Evolutionary conservation across 257 asterid species (phyloP).

Genomic region (Solanum lignicaule): DNA sequence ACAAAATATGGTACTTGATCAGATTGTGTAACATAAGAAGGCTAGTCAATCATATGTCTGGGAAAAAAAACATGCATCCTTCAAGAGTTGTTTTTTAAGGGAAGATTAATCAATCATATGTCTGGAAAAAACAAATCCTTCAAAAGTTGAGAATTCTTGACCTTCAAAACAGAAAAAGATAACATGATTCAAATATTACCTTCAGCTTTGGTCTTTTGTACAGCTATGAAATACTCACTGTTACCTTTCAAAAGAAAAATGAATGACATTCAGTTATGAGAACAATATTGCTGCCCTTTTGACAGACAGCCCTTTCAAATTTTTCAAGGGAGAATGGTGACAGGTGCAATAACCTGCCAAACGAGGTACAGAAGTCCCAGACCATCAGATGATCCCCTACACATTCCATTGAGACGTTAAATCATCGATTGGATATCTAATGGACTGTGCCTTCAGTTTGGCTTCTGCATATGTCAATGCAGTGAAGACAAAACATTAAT

Average conservation of each 20-base stretch:
- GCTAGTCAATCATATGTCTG: neutral
- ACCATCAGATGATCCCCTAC: constrained; percentile 85
- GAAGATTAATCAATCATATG: neutral
- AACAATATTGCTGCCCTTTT: constrained; percentile 59
- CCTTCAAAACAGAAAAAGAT: neutral
- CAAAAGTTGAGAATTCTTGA: neutral
- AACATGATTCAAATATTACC: constrained; percentile 26
- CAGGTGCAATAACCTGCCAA: constrained; percentile 56
- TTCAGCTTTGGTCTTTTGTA: constrained; percentile 55
- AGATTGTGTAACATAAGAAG: neutral
- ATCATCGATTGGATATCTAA: constrained; percentile 78
- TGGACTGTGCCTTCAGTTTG: constrained; percentile 27
- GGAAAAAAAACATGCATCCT: neutral
- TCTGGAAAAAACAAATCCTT: neutral
- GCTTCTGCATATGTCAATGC: constrained; percentile 25
- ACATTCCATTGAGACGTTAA: constrained; percentile 63
- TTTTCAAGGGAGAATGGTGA: constrained; percentile 87
- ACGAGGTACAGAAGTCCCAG: constrained; percentile 85
- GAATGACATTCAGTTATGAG: constrained; percentile 72
- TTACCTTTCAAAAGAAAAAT: constrained; percentile 52
- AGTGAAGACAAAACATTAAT: neutral
- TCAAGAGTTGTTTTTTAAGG: neutral
- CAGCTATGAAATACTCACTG: constrained; percentile 33
- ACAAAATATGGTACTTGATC: neutral
- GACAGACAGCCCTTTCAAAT: constrained; percentile 71